Evolutionary conservation across 2,329 filamentous ascomycete species (phyloP), one percentile per base, ranked within the genome.

Genomic region (Paraphoma chrysanthemicola): DNA sequence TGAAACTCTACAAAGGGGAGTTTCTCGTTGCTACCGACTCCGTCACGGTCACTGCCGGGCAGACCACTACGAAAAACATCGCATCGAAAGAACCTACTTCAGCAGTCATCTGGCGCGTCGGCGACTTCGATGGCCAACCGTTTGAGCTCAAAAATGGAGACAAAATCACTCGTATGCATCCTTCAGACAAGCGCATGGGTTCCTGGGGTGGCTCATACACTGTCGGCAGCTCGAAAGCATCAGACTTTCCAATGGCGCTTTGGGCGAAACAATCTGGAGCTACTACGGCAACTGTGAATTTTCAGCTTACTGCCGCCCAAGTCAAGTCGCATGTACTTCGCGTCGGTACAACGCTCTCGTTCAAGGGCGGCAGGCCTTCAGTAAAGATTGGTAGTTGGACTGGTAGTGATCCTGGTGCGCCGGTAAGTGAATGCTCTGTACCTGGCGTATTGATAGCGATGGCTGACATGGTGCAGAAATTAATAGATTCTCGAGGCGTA

Each of bases 141-240:
- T 59, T 62, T 33, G 66, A 68, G n/a, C 50, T 68, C 10, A 67
- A 66, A 49, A 68, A 68, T 39, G 66, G 66, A 9, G 66, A 68
- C 44, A 68, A 67, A 45, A 68, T 68, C 18, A 59, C 57, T 33
- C 48, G 66, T 7, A 67, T 68, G 66, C 66, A 68, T 54, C 66
- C 66, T 14, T 63, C 57, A 11, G 66, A 68, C 29, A 48, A 47
- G 4, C 60, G 64, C 4, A 68, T 68, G 62, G 45, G 49, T 11
- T 57, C 47, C 4, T 68, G 65, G 65, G 54, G 56, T 14, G 63
- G 62, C 6, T 36, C 57, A 6, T 67, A 44, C 38, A 61, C 58
- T 0, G 65, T 67, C 5, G 62, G 62, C 2, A 44, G 39, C 9
- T 64, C 61, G 16, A 58, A 57, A 28, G 57, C 63, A 12, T 61